Conservation (phyloP, 352 stramenopile genomes). For the Saprolegnia diclina region DNA sequence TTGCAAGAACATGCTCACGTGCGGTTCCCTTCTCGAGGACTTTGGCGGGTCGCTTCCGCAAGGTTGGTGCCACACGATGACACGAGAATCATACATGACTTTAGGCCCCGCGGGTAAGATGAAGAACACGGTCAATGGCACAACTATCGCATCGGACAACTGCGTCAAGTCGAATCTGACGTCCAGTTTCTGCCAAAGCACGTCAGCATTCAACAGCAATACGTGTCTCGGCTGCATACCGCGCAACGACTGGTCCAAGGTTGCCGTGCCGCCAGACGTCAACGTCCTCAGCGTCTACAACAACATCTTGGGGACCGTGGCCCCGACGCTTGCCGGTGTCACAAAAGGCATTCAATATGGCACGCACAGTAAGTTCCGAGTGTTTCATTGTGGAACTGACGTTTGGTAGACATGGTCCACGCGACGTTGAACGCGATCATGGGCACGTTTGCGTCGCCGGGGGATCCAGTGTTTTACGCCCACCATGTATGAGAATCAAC, state of each 20-base stretch:
- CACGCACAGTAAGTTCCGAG: slow-evolving; percentile 38
- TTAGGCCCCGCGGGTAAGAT: not conserved
- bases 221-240: slow-evolving; percentile 44
- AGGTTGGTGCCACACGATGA: slow-evolving; percentile 24
- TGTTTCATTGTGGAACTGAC: not conserved
- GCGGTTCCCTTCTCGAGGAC: slow-evolving; percentile 27
- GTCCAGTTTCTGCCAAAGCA: slow-evolving; percentile 65
- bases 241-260: slow-evolving; percentile 49
- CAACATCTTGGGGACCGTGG: slow-evolving; percentile 43
- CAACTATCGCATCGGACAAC: slow-evolving; percentile 41
- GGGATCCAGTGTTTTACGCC: slow-evolving; percentile 82
- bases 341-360: slow-evolving; percentile 64
- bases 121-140: slow-evolving; percentile 39
- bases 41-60: slow-evolving; percentile 25
- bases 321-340: slow-evolving; percentile 57
- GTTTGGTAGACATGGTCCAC: slow-evolving; percentile 54
- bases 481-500: slow-evolving; percentile 48
- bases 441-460: slow-evolving; percentile 65
- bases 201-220: not conserved
- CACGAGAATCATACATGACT: slow-evolving; percentile 21
- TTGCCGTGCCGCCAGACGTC: slow-evolving; percentile 53
- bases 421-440: slow-evolving; percentile 60
- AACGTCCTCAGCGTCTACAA: slow-evolving; percentile 57
- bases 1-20: slow-evolving; percentile 30
- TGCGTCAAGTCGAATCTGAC: slow-evolving; percentile 43